Percentiles rank a stretch among this genome's conserved stretches.
Evolutionary conservation across 2,329 filamentous ascomycete genomes (phyloP).

Genomic region (Penicillium hesseltinei): DNA sequence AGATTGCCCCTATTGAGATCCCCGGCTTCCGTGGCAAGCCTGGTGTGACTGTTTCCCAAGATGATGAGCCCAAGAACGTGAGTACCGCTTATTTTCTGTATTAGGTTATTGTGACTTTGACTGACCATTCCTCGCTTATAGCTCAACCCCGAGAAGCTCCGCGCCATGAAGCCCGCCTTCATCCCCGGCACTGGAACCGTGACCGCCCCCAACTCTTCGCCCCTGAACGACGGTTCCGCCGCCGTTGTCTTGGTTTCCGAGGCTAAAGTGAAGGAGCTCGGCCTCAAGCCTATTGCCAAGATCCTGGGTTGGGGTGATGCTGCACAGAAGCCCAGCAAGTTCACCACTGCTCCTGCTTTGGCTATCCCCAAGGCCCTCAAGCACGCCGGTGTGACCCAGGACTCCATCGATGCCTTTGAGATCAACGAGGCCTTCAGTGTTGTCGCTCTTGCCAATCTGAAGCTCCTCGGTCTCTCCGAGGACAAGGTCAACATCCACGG

Average conservation of each 20-base stretch:
- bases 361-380: constrained; percentile 97
- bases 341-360: constrained; percentile 89
- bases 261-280: constrained; percentile 87
- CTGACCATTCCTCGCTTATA: constrained; percentile 20
- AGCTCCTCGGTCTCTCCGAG: constrained; percentile 74
- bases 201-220: constrained; percentile 93
- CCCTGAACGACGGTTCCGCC: constrained; percentile 90
- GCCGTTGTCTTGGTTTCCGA: constrained; percentile 93
- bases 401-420: constrained; percentile 87
- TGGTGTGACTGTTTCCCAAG: constrained; percentile 71
- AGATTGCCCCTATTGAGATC: constrained; percentile 89
- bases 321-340: constrained; percentile 85
- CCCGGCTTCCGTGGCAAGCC: constrained; percentile 89
- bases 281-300: constrained; percentile 88
- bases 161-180: constrained; percentile 80
- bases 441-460: constrained; percentile 93
- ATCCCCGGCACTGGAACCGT: constrained; percentile 76
- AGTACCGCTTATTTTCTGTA: constrained; percentile 22
- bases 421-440: constrained; percentile 99
- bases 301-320: constrained; percentile 98
- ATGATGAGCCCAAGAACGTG: constrained; percentile 94
- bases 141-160: constrained; percentile 78
- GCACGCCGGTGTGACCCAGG: constrained; percentile 78
- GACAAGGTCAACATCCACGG: constrained; percentile 95
- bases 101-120: not conserved